Evolutionary conservation across 2,329 filamentous ascomycete genomes (phyloP), one percentile per base, ranked within the genome.

Genomic region (Arthrobotrys megalospora): DNA sequence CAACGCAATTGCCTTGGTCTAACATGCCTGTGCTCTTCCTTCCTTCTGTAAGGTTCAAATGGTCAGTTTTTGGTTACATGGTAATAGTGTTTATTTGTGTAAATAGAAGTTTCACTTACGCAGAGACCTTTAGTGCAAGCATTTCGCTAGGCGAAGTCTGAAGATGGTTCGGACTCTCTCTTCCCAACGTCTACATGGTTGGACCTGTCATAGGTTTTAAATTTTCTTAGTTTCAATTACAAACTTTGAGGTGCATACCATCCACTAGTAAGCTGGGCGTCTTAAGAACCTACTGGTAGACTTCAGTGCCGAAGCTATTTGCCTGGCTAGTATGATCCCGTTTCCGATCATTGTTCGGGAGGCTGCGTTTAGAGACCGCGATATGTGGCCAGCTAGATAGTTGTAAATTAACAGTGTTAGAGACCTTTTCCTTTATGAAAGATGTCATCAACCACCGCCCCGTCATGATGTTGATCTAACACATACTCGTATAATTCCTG

Each of bases 401-500:
- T 32, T 11, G 21, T n/a, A 8, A 11, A 21, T 8, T 16, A 2
- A 19, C 28, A 3, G 3, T 3, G 45, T 48, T 12, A 45, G 24
- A 28, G n/a, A 6, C 41, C 4, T 14, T 2, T 45, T 16, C 16
- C 11, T 45, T 45, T 3, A 45, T 24, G n/a, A 52, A 34, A 28
- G 24, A 28, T 28, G 5, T 2, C 5, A 28, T 28, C 5, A 28
- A 28, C 24, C 24, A 28, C 24, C 24, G 2, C 5, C 24, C 5
- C 24, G 24, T 5, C 24, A 28, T 28, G 5, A 28, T 5, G 2
- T n/a, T 52, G 5, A 19, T 8, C 19, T 16, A 28, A 11, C 6
- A 52, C 45, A 5, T 68, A 58, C 64, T 14, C 48, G 36, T 68
- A 68, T 2, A 68, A 5, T 0, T 68, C 21, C 12, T 43, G 12